Evolutionary conservation across 2,329 filamentous ascomycete species (phyloP).

Genomic region (Penicillium frequentans): DNA sequence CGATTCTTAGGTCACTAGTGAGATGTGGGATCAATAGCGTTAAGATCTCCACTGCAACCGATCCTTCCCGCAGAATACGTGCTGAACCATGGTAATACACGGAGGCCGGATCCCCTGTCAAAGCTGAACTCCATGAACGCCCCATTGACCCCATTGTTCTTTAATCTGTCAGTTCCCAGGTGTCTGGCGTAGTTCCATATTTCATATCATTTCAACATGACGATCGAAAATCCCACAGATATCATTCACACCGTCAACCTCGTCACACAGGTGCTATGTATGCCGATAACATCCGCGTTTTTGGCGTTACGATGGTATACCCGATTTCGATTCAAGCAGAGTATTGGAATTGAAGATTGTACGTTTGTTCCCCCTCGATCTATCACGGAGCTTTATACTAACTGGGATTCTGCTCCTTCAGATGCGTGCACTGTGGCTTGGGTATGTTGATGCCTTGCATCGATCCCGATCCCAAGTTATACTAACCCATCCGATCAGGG

Average conservation of each 20-base stretch:
- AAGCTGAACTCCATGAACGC: background rate
- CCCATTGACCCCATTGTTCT: background rate
- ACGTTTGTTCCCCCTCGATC: conserved; percentile 6
- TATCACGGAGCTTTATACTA: conserved; percentile 3
- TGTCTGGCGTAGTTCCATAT: background rate
- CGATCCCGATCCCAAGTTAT: background rate
- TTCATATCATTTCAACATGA: conserved; percentile 16
- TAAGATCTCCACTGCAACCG: conserved; percentile 1
- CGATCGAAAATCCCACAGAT: conserved; percentile 25
- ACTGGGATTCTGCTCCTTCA: conserved; percentile 8
- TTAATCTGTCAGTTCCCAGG: background rate
- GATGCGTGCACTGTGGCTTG: conserved; percentile 18
- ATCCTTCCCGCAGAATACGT: background rate
- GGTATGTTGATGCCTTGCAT: conserved; percentile 11
- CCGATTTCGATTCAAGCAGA: conserved; percentile 33
- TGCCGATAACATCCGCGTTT: conserved; percentile 34
- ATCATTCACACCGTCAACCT: conserved; percentile 33
- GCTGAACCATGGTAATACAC: background rate
- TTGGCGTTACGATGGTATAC: conserved; percentile 32
- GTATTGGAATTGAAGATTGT: conserved; percentile 36
- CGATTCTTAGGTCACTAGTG: background rate
- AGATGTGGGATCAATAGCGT: conserved; percentile 6
- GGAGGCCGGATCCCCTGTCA: background rate
- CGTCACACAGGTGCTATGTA: conserved; percentile 38
- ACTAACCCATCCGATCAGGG: conserved; percentile 11